phyloP scores from a whole-genome alignment of 2,329 filamentous ascomycete species.

The Lizonia empirigonia region DNA sequence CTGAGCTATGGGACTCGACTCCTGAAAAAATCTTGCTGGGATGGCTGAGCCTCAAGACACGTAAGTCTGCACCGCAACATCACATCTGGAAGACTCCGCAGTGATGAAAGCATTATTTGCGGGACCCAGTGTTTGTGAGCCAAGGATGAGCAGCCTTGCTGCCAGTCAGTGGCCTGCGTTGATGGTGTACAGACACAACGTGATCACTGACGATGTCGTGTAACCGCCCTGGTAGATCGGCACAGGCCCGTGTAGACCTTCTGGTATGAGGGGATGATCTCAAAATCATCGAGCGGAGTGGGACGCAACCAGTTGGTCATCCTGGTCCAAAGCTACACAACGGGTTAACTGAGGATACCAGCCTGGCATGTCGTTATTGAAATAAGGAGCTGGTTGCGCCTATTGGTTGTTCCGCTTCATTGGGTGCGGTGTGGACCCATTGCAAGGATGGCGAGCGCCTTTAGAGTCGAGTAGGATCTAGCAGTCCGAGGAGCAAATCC shows the following conservation, averaged over 20 bases:
- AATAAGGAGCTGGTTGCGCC: background rate
- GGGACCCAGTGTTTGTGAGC: background rate
- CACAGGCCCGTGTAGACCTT: constrained; percentile 6
- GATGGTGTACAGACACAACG: constrained; percentile 8
- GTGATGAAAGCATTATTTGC: background rate
- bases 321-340: background rate
- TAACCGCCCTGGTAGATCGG: constrained; percentile 11
- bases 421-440: constrained; percentile 10
- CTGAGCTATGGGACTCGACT: background rate
- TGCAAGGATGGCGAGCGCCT: constrained; percentile 5
- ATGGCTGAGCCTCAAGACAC: background rate
- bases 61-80: background rate
- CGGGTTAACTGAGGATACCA: background rate
- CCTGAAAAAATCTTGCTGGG: background rate
- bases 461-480: background rate
- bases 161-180: background rate
- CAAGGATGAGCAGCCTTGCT: constrained; percentile 9
- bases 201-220: constrained; percentile 17
- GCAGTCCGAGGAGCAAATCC: background rate
- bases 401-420: constrained; percentile 1
- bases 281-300: background rate
- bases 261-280: constrained; percentile 1
- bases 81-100: background rate
- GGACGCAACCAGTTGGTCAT: background rate
- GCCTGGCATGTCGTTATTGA: background rate